Base-by-base conservation (phyloP, 768 basidiomycete genomes). In the Calocera viscosa region DNA sequence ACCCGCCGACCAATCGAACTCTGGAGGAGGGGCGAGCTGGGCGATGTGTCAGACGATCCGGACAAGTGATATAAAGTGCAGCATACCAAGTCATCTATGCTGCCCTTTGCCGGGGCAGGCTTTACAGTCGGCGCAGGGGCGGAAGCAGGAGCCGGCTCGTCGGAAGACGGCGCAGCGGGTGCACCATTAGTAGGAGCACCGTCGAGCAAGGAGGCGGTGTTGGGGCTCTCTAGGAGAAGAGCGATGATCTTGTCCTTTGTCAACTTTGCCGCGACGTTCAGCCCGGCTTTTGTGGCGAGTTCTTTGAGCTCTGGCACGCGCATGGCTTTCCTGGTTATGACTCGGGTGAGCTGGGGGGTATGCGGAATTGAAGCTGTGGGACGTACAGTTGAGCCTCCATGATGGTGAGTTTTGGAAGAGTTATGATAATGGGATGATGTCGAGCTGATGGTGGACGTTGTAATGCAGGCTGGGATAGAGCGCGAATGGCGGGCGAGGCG, bases 261-360 rank as follows among this genome's bases (percentile, higher is more conserved):
- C 5, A 83, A 80, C 73, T 85, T 86, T 71, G 81, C 76, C 0
- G 84, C 81, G 35, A 79, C 74, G 2, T 81, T 60, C 66, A 83
- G 76, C 38, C 73, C 67, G 24, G 86, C 87, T 53, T 78, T 79
- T 65, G 78, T 47, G 72, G 89, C 83, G 68, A 89, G 82, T 67
- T 82, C 80, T 72, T 78, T 84, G 75, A 89, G 84, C 70, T 89
- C 87, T 38, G 81, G 80, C 73, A 88, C 88, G 75, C 87, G 88
- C 78, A 89, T 84, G 0, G 84, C 76, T 75, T 84, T 86, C 68
- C 81, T 81, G 24, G 39, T 17, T 47, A 24, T 47, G 43, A 47
- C 5, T 47, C 19, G 43, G 19, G 43, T 24, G 24, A 47, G 43
- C 19, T 19, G n/a, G 7, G 19, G 43, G 7, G 43, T 24, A 19